A percentile compares a stretch with the other conserved stretches of the same genome.
Conservation (phyloP, 257 asterid genomes). For the Jaltomata sinuosa region DNA sequence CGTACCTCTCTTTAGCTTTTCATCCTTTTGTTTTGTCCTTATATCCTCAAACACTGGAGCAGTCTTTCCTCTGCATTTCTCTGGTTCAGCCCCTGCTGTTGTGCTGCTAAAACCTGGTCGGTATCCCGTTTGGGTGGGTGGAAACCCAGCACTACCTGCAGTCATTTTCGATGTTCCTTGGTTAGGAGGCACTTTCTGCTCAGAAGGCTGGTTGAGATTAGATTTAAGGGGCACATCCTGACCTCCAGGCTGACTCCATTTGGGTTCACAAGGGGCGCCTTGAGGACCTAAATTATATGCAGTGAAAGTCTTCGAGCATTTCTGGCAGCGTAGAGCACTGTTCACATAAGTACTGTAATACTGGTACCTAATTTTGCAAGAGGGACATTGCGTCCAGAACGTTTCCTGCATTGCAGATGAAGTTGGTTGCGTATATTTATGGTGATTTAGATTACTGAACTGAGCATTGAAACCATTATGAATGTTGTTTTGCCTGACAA, state of each 20-base stretch:
- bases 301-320: conserved; percentile 28
- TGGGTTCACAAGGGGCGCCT: conserved; percentile 20
- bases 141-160: conserved; percentile 14
- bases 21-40: conserved; percentile 14
- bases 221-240: conserved; percentile 20
- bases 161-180: conserved; percentile 13
- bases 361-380: conserved; percentile 37
- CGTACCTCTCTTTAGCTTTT: conserved; percentile 2
- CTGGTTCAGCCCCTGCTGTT: conserved; percentile 20
- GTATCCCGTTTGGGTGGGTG: conserved; percentile 20
- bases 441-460: conserved; percentile 23
- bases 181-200: conserved; percentile 13
- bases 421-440: conserved; percentile 23
- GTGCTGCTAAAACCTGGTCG: conserved; percentile 16
- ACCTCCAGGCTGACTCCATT: conserved; percentile 11
- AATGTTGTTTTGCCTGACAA: conserved; percentile 20
- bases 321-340: conserved; percentile 33
- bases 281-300: conserved; percentile 35
- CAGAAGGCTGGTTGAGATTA: conserved; percentile 15
- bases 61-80: conserved; percentile 16
- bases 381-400: conserved; percentile 59
- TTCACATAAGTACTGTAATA: conserved; percentile 21
- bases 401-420: conserved; percentile 16
- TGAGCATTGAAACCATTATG: conserved; percentile 25
- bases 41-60: conserved; percentile 14